Evolutionary conservation across 352 stramenopile genomes (phyloP).

Genomic region (Phytophthora pistaciae): DNA sequence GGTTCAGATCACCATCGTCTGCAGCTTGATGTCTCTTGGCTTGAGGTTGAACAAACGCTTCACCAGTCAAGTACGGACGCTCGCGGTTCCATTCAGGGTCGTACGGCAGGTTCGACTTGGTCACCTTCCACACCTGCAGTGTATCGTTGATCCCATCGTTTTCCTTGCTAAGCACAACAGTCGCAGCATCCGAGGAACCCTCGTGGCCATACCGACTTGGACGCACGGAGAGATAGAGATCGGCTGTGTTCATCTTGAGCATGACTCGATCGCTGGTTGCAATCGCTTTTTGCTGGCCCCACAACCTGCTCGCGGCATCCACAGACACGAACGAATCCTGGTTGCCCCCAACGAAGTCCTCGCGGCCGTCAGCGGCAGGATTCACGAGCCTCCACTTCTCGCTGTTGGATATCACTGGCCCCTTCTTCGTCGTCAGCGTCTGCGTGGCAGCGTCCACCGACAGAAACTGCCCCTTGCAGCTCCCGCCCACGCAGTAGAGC

Average conservation of each 20-base stretch:
- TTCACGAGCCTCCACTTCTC: conserved; percentile 88
- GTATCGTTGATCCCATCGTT: conserved; percentile 60
- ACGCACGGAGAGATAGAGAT: conserved; percentile 63
- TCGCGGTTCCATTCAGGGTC: conserved; percentile 88
- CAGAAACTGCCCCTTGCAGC: conserved; percentile 76
- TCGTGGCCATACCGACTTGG: conserved; percentile 24
- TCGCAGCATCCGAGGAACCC: conserved; percentile 16
- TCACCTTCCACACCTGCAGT: conserved; percentile 83
- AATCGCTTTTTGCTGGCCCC: conserved; percentile 69
- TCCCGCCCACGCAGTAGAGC: conserved; percentile 77
- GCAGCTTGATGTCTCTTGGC: conserved; percentile 47
- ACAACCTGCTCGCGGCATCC: conserved; percentile 51
- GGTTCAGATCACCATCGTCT: conserved; percentile 56
- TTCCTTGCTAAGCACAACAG: conserved; percentile 56
- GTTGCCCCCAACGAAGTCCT: conserved; percentile 33
- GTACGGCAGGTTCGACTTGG: conserved; percentile 89
- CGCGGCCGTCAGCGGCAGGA: conserved; percentile 35
- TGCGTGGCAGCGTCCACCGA: conserved; percentile 72
- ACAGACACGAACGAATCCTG: conserved; percentile 52
- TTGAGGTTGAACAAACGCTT: conserved; percentile 65
- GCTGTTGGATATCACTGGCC: conserved; percentile 75
- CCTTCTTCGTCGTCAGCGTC: conserved; percentile 72
- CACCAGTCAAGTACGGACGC: conserved; percentile 80
- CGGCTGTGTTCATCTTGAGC: conserved; percentile 70
- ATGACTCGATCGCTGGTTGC: conserved; percentile 80